Evolutionary conservation across 495 filamentous ascomycete species (phyloP).

Genomic region (Antarctomyces pellizariae): DNA sequence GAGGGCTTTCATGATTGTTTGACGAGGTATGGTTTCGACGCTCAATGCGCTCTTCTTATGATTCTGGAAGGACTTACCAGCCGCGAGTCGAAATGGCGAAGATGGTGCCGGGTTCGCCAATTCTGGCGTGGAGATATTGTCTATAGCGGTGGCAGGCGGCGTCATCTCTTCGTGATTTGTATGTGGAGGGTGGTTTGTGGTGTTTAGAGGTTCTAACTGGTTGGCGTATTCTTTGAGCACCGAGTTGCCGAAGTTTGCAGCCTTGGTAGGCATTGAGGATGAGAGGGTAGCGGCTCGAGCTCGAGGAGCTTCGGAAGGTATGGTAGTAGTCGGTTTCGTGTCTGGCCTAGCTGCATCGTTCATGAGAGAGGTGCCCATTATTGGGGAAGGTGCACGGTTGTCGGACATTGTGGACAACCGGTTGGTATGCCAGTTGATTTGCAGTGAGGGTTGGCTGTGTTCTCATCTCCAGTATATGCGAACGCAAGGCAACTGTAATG

Average conservation of each 20-base stretch:
- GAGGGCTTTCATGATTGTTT: constrained; percentile 75
- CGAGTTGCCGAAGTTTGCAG: constrained; percentile 15
- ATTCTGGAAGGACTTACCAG: constrained; percentile 19
- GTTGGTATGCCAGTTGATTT: no score
- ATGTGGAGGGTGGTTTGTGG: constrained; percentile 15
- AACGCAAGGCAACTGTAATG: no score
- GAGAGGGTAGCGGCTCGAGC: no score
- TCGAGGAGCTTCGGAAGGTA: no score
- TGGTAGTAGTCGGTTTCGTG: no score
- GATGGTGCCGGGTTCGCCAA: constrained; percentile 5
- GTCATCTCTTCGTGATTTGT: constrained; percentile 15
- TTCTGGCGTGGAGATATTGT: constrained; percentile 7
- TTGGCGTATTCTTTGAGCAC: constrained; percentile 19
- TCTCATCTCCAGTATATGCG: no score
- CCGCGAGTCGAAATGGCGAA: constrained; percentile 13
- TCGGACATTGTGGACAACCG: no score
- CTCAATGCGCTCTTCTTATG: constrained; percentile 40
- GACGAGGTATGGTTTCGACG: constrained; percentile 50
- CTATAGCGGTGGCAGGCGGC: constrained; percentile 11
- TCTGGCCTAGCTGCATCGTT: no score
- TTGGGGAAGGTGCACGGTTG: no score
- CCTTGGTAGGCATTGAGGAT: constrained; percentile 1
- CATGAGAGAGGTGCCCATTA: no score
- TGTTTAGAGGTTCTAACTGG: constrained; percentile 14
- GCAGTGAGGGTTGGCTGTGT: no score